Evolutionary conservation across 2,329 filamentous ascomycete genomes (phyloP), one percentile per base, ranked within the genome.

Genomic region (Pseudocercospora fuligena): DNA sequence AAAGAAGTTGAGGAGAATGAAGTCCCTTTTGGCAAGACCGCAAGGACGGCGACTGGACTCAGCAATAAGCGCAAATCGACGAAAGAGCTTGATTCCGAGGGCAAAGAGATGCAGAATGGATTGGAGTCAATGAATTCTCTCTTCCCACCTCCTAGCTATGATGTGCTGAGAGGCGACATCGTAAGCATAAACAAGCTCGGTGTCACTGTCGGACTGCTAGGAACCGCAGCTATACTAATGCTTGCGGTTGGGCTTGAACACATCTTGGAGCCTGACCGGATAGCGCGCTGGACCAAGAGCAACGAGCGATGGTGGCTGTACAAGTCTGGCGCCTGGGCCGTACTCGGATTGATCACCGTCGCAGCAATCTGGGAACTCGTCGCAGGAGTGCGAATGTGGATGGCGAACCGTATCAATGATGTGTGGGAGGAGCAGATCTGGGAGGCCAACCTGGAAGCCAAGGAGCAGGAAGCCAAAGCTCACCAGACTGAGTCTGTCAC

Each of bases 341-440:
- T 73, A 2, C 57, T 76, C 16, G 66, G 61, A 9, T 11, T 65
- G 8, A 21, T 68, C 1, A 66, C 63, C 0, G 43, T 60, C 5
- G 73, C 66, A 19, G 67, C 64, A 2, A 67, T 75, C 2, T 73
- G 67, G 63, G 69, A 67, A 14, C 57, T 76, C 9, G 61, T 74
- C 4, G 64, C 63, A 2, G 73, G 73, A 5, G 67, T 76, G 12
- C 82, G 85, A 8, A 81, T 84, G 60, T 92, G 89, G 88, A 82
- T 87, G 9, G 80, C 82, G 11, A 90, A 87, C 63, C 89, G 85
- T 72, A 84, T 90, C 12, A 81, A 85, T 63, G 82, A 84, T 49
- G 82, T 90, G 0, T 91, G 90, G 79, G 86, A 92, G 49, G 88
- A 90, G 60, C 88, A 91, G 74, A 82, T 89, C 0, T 92, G 90